Evolutionary conservation across 345 rosid species (phyloP), one percentile per base, ranked within the genome.

Genomic region (Brassica carinata): DNA sequence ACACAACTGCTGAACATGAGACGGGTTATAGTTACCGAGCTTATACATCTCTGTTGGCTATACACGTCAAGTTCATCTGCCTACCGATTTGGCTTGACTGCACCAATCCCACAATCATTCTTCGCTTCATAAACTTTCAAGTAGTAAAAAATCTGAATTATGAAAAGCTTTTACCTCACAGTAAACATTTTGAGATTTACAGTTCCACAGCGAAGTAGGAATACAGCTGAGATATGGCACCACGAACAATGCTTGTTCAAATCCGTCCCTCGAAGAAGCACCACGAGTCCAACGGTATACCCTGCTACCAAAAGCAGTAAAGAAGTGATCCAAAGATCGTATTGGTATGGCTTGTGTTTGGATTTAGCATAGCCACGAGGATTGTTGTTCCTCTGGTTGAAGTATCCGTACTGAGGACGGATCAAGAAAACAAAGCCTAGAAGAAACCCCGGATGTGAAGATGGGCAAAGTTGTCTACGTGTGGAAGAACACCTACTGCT

Each of bases 381-480:
- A 72, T 85, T 80, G 15, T 87, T 80, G n/a, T n/a, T n/a, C 18
- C 81, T 86, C 69, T 84, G 81, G 83, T 85, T 88, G 58, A 84
- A 83, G 88, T 91, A 96, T 34, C 94, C 98, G 51, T 88, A 96
- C 67, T 93, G 99, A 34, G 98, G 99, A 34, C 95, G 92, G 13
- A 92, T 84, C 64, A 96, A 85, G 80, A 92, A 83, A 59, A 92
- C 88, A 75, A 96, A 96, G 70, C 99, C 99, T 15, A 93, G 96
- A 75, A 96, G 87, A 82, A 93, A 93, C n/a, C 30, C 98, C 99
- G 17, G 94, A 81, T 5, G 90, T 30, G 83, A 96, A 93, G 87
- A 79, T 92, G 99, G n/a, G 99, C 97, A 86, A 90, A 93, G 92
- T 92, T 96, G 91, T 96, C 98, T 64, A 96, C 96, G 14, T 89